Evolutionary conservation across 306 rosid genomes (phyloP), one percentile per base, ranked within the genome.

Genomic region (Leucaena leucocephala): DNA sequence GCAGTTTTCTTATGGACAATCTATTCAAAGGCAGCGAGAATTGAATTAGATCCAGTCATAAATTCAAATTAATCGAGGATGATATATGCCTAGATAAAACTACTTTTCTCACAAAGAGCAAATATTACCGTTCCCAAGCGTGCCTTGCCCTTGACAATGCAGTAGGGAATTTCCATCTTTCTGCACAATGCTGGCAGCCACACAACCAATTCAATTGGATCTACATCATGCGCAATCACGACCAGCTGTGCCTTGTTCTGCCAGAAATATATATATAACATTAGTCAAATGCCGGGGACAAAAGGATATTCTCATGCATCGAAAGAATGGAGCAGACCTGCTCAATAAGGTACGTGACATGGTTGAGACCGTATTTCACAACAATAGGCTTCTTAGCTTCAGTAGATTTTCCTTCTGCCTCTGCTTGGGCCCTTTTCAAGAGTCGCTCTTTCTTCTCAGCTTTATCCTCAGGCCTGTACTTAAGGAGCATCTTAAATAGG

Each of bases 381-480:
- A 55, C 62, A 55, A 55, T 55, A 55, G 62, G 62, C 33, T 55
- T 55, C 62, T 19, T 55, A 55, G 62, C 27, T 55, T 55, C 62
- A 8, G 34, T 3, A 19, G 62, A 19, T 55, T 55, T 19, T 55
- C 62, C 62, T 55, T 55, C 93, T 19, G 91, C 69, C 81, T 93
- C 98, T 0, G 89, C 91, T 65, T 93, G 93, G 10, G 93, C 97
- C 74, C 93, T 88, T 52, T 88, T 93, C 84, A 93, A 38, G 2
- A 91, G 88, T 5, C 94, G 84, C 21, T 93, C 98, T 76, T 85
- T 93, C 90, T 93, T 93, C 63, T 81, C 94, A 0, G 94, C 88
- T 46, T 87, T 93, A 74, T 93, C 94, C 70, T 93, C 97, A 0
- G 94, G 94, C 71, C 97, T 83, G 50, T 93, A 93, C 87, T 93